Evolutionary conservation across 768 basidiomycete genomes (phyloP), one percentile per base, ranked within the genome.

Genomic region (Boletus eberwhitei): DNA sequence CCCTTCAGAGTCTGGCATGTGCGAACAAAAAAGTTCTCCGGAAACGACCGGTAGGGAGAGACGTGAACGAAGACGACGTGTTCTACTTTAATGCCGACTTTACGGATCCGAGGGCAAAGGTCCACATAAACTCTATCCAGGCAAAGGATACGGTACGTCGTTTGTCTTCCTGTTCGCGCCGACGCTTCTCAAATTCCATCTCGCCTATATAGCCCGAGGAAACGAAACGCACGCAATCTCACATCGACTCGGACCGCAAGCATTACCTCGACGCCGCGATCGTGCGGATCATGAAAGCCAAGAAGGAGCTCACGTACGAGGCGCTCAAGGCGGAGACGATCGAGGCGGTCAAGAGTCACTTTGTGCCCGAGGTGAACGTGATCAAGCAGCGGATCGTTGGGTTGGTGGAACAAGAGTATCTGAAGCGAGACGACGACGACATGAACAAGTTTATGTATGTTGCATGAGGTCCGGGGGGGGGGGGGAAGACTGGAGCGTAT

Each of bases 51-150:
- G 67, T 70, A 0, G 90, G 93, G 7, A 83, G 79, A 60, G 93
- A 96, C 21, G 86, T 99, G 37, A 69, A 83, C 29, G 82, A 87
- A 34, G 74, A 69, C 2, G 97, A 98, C 64, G 67, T 80, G 41
- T 98, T 99, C 69, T 71, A 73, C 32, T 93, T 88, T 75, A 97
- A 98, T 68, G 74, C 79, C 31, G 83, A 83, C 9, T 98, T 98
- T 70, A 83, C 84, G 29, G 89, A 96, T 62, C 78, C 87, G 8
- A 79, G 83, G 39, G 72, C 84, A 36, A 90, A 87, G 62, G 81
- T 99, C 38, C 91, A 91, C 71, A 95, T 98, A 74, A 96, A 94
- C 65, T 90, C 94, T 21, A 96, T 99, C 46, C 97, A 98, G 70
- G 88, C 87, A 16, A 94, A 94, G 66, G 88, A 95, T 60, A 86